phyloP scores from a whole-genome alignment of 2,329 filamentous ascomycete species.

The Erysiphe pulchra region DNA sequence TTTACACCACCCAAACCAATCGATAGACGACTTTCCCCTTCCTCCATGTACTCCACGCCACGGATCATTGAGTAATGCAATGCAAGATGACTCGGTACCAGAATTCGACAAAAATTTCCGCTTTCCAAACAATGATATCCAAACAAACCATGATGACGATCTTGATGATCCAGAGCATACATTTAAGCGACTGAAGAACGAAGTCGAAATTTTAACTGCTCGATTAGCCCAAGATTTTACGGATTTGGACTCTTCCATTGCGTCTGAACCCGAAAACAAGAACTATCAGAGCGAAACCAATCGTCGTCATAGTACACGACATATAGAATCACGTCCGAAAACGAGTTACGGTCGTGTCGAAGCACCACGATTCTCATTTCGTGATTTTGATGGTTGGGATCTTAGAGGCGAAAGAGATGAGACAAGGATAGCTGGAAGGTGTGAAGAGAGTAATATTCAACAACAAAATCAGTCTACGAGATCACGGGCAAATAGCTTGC shows the following conservation, averaged over 20 bases:
- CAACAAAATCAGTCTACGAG: not conserved
- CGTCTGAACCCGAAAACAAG: not conserved
- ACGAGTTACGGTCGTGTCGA: not conserved
- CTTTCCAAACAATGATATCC: not conserved
- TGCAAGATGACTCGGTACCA: not conserved
- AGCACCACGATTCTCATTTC: not conserved
- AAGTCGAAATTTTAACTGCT: not conserved
- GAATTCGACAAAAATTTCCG: not conserved
- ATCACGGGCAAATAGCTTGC: not conserved
- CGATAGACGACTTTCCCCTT: not conserved
- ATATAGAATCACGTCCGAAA: not conserved
- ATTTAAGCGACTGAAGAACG: not conserved
- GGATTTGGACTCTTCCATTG: not conserved
- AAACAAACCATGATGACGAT: not conserved
- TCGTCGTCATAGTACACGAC: not conserved
- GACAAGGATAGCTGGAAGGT: not conserved
- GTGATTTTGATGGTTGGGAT: not conserved
- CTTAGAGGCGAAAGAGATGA: not conserved
- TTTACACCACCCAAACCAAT: not conserved
- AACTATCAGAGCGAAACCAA: not conserved
- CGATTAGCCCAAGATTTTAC: not conserved
- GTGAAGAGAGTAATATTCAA: no score
- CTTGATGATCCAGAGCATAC: not conserved
- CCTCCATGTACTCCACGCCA: not conserved
- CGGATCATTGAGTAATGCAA: not conserved